Evolutionary conservation across 805 yeast species (phyloP).

Genomic region (Candida sonorensis): DNA sequence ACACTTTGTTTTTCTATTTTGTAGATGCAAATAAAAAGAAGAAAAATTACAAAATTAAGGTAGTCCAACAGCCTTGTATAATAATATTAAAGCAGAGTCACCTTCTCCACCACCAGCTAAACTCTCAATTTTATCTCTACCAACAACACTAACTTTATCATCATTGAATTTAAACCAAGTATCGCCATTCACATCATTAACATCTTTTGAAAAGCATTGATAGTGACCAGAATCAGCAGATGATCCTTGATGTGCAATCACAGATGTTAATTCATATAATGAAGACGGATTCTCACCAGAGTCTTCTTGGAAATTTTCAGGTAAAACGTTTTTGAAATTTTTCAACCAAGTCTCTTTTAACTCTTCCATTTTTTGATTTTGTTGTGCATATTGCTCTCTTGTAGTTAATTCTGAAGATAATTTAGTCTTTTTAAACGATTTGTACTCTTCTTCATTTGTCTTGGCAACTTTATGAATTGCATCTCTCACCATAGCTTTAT

Average conservation of each 20-base stretch:
- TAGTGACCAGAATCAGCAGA: slow-evolving; percentile 97
- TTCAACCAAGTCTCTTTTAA: slow-evolving; percentile 43
- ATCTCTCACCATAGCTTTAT: slow-evolving; percentile 69
- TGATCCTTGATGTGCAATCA: slow-evolving; percentile 91
- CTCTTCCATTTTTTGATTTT: slow-evolving; percentile 40
- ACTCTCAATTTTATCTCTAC: slow-evolving; percentile 71
- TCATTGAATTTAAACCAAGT: slow-evolving; percentile 95
- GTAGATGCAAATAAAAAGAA: background rate
- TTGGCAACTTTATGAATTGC: slow-evolving; percentile 70
- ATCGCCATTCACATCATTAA: slow-evolving; percentile 53
- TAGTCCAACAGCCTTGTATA: slow-evolving; percentile 78
- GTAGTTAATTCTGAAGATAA: slow-evolving; percentile 34
- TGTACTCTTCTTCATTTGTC: slow-evolving; percentile 60
- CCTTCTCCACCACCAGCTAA: slow-evolving; percentile 98
- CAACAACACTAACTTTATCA: slow-evolving; percentile 75
- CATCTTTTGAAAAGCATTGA: slow-evolving; percentile 80
- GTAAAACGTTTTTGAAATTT: slow-evolving; percentile 38
- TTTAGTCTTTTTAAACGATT: slow-evolving; percentile 65
- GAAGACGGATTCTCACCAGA: slow-evolving; percentile 81
- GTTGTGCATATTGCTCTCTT: slow-evolving; percentile 49
- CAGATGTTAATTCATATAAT: slow-evolving; percentile 73
- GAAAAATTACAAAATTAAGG: slow-evolving; percentile 16
- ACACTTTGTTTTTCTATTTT: too few relatives aligned
- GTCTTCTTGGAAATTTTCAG: slow-evolving; percentile 30
- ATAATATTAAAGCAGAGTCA: slow-evolving; percentile 84